phyloP scores from a whole-genome alignment of 2,329 filamentous ascomycete species.

The Ceratocystiopsis brevicomis region DNA sequence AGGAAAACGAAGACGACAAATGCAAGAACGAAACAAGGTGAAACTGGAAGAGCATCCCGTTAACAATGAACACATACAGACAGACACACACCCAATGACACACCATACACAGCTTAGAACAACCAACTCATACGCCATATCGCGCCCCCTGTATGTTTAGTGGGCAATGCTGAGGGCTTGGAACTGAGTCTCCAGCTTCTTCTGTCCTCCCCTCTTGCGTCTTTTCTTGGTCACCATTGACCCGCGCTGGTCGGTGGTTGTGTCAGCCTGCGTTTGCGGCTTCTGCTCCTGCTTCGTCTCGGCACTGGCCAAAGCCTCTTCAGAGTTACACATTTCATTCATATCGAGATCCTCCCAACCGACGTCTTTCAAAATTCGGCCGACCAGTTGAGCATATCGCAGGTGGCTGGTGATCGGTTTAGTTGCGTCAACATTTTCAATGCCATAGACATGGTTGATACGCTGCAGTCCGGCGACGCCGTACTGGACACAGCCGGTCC shows the following conservation, averaged over 20 bases:
- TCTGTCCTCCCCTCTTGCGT: conserved; percentile 1
- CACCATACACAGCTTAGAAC: too few species aligned
- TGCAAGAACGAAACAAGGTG: too few species aligned
- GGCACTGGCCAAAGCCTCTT: conserved; percentile 14
- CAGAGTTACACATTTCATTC: conserved; percentile 16
- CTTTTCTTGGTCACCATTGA: not conserved
- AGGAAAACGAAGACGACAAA: too few species aligned
- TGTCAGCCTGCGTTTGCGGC: not conserved
- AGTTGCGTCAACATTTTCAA: conserved; percentile 51
- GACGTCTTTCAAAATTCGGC: conserved; percentile 45
- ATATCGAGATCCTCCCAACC: conserved; percentile 48
- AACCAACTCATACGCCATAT: too few species aligned
- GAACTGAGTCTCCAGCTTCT: conserved; percentile 3
- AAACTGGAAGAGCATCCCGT: too few species aligned
- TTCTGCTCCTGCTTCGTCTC: conserved; percentile 11
- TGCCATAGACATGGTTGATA: conserved; percentile 43
- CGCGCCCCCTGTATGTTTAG: not conserved
- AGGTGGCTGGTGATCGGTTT: conserved; percentile 49
- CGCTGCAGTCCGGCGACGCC: conserved; percentile 71
- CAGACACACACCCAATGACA: too few species aligned
- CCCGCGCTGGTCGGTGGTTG: not conserved
- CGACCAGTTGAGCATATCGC: conserved; percentile 48
- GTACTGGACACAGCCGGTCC: conserved; percentile 61
- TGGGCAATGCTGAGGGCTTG: conserved; percentile 1
- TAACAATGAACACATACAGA: too few species aligned